phyloP scores from a whole-genome alignment of 2,329 filamentous ascomycete species.

The Cladosporium sp. region DNA sequence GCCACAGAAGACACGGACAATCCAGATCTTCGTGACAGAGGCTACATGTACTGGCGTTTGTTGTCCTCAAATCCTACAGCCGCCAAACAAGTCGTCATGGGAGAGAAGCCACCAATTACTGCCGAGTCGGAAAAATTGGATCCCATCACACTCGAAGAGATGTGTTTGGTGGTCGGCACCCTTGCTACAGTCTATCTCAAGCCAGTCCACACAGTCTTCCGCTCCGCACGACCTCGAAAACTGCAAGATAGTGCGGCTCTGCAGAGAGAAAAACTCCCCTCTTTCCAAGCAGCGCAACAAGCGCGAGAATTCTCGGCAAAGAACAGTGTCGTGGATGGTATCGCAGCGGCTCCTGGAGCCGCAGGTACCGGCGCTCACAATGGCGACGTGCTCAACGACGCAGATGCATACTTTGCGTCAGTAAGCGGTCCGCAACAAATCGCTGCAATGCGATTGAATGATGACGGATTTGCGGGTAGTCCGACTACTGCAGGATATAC shows the following conservation, averaged over 20 bases:
- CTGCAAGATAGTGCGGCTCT: slow-evolving; percentile 83
- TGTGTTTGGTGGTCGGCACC: slow-evolving; percentile 95
- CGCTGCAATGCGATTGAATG: slow-evolving; percentile 67
- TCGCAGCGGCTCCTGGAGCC: slow-evolving; percentile 62
- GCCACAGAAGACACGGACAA: slow-evolving; percentile 99
- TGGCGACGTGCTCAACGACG: slow-evolving; percentile 63
- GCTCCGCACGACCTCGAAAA: slow-evolving; percentile 77
- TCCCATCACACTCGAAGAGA: slow-evolving; percentile 86
- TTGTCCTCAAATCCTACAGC: slow-evolving; percentile 87
- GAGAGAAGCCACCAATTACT: slow-evolving; percentile 93
- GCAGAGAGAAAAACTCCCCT: slow-evolving; percentile 69
- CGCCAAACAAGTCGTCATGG: slow-evolving; percentile 91
- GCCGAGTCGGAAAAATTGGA: slow-evolving; percentile 95
- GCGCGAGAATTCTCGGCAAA: slow-evolving; percentile 30
- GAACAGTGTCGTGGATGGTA: slow-evolving; percentile 24
- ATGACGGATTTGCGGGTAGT: slow-evolving; percentile 55
- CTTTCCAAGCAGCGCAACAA: slow-evolving; percentile 49
- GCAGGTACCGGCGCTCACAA: slow-evolving; percentile 25
- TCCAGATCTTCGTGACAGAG: slow-evolving; percentile 89
- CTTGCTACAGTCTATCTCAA: slow-evolving; percentile 97
- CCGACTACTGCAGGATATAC: slow-evolving; percentile 52
- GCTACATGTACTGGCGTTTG: slow-evolving; percentile 99
- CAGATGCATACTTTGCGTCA: slow-evolving; percentile 85
- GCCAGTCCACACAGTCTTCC: slow-evolving; percentile 95
- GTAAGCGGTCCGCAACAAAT: slow-evolving; percentile 69